phyloP scores from a whole-genome alignment of 441 rosid genomes.

The Erysimum cheiri region DNA sequence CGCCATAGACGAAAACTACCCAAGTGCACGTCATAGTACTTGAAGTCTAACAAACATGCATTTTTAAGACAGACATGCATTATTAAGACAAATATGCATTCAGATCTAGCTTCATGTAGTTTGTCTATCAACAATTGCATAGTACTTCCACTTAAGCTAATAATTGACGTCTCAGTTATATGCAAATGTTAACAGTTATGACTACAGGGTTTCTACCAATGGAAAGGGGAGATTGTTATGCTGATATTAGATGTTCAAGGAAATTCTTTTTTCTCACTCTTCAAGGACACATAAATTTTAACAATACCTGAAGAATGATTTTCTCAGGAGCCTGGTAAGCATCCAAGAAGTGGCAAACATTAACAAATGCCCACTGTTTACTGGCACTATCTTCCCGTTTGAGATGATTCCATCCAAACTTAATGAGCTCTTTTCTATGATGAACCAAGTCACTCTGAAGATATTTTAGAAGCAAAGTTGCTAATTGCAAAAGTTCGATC shows the following conservation, averaged over 20 bases:
- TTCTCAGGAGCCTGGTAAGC: constrained; percentile 99
- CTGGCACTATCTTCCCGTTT: constrained; percentile 99
- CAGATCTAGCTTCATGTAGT: constrained; percentile 28
- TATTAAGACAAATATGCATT: constrained; percentile 28
- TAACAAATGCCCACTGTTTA: constrained; percentile 99
- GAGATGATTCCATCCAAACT: constrained; percentile 99
- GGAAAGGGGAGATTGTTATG: constrained; percentile 4
- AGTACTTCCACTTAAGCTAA: constrained; percentile 20
- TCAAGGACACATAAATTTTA: constrained; percentile 12
- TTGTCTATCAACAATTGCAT: constrained; percentile 16
- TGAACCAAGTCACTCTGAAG: constrained; percentile 96
- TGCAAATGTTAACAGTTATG: constrained; percentile 4
- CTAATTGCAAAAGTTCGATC: constrained; percentile 98
- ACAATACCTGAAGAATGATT: constrained; percentile 93
- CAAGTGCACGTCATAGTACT: constrained; percentile 24
- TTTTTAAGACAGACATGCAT: not conserved
- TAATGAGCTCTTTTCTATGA: constrained; percentile 98
- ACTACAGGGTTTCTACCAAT: constrained; percentile 21
- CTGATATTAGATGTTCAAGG: constrained; percentile 22
- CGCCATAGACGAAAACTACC: constrained; percentile 10
- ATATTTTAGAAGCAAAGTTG: constrained; percentile 95
- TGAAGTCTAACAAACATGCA: constrained; percentile 35
- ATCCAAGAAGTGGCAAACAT: constrained; percentile 99
- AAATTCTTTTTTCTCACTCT: constrained; percentile 17
- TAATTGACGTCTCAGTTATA: constrained; percentile 20